Conservation (phyloP, 2,329 filamentous ascomycete species). For the Podosphaera xanthii region DNA sequence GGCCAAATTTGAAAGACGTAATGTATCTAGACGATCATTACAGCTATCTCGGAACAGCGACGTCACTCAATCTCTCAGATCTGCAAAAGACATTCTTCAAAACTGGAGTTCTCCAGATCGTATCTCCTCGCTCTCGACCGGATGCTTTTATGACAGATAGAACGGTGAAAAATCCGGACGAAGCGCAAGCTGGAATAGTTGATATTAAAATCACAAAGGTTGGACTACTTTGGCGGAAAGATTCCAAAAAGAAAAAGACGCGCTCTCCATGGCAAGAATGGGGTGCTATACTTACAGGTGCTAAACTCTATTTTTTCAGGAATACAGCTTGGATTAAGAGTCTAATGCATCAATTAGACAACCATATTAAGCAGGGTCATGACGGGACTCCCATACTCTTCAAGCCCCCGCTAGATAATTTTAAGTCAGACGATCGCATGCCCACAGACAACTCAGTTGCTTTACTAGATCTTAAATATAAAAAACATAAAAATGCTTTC, state of each 20-base stretch:
- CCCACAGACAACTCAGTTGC: constrained; percentile 86
- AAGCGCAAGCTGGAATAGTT: constrained; percentile 77
- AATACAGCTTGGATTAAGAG: constrained; percentile 84
- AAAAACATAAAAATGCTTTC: constrained; percentile 89
- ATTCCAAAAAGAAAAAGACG: constrained; percentile 77
- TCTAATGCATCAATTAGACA: constrained; percentile 70
- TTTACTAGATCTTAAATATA: constrained; percentile 66
- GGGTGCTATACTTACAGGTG: constrained; percentile 90
- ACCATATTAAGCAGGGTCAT: constrained; percentile 55
- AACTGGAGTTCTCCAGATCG: constrained; percentile 80
- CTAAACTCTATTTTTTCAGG: constrained; percentile 88
- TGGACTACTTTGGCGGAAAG: constrained; percentile 83
- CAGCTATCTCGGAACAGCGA: constrained; percentile 57
- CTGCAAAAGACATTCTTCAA: constrained; percentile 77
- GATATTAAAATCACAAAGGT: constrained; percentile 97
- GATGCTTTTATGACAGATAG: constrained; percentile 87
- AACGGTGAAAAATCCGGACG: constrained; percentile 61
- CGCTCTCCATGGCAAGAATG: constrained; percentile 97
- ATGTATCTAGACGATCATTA: constrained; percentile 87
- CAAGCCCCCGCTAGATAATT: constrained; percentile 69
- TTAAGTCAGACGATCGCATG: constrained; percentile 84
- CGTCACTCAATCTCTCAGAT: constrained; percentile 55
- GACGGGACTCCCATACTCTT: constrained; percentile 63
- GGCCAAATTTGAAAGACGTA: constrained; percentile 74
- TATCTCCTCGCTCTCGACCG: constrained; percentile 77